phyloP scores from a whole-genome alignment of 306 rosid species.

The Cicer pinnatifidum region DNA sequence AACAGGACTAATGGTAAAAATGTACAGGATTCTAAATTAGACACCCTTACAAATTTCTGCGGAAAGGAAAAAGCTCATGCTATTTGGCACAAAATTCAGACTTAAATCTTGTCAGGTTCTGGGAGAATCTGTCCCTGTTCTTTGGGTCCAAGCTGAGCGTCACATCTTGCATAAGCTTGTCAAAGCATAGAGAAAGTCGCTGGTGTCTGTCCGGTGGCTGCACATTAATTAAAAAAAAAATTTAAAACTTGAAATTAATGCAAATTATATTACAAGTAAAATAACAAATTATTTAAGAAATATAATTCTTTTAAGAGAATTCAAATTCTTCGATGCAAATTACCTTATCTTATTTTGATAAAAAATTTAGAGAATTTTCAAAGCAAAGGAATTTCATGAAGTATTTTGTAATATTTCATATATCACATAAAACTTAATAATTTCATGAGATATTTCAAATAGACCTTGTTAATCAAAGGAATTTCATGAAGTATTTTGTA shows the following conservation, averaged over 20 bases:
- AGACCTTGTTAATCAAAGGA: too few relatives aligned
- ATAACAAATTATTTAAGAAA: background rate
- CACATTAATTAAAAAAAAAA: conserved; percentile 33
- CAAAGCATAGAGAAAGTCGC: conserved; percentile 52
- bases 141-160: conserved; percentile 49
- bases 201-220: conserved; percentile 52
- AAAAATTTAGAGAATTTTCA: too few relatives aligned
- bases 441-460: too few relatives aligned
- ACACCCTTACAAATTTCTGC: background rate
- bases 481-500: too few relatives aligned
- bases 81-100: conserved; percentile 50
- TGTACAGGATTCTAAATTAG: conserved; percentile 4
- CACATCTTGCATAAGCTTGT: conserved; percentile 54
- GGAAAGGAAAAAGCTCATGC: background rate
- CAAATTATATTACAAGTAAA: conserved; percentile 13
- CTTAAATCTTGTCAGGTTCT: conserved; percentile 54
- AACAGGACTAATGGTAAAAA: conserved; percentile 25
- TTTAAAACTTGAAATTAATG: conserved; percentile 16
- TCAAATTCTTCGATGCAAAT: too few relatives aligned
- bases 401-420: too few relatives aligned
- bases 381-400: too few relatives aligned
- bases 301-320: too few relatives aligned
- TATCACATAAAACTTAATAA: too few relatives aligned
- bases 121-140: conserved; percentile 53
- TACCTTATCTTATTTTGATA: too few relatives aligned